These are phyloP conservation scores for Cordia subcordata DNA, from an alignment of 257 asterid species.

Conservation along the genomic window DNA sequence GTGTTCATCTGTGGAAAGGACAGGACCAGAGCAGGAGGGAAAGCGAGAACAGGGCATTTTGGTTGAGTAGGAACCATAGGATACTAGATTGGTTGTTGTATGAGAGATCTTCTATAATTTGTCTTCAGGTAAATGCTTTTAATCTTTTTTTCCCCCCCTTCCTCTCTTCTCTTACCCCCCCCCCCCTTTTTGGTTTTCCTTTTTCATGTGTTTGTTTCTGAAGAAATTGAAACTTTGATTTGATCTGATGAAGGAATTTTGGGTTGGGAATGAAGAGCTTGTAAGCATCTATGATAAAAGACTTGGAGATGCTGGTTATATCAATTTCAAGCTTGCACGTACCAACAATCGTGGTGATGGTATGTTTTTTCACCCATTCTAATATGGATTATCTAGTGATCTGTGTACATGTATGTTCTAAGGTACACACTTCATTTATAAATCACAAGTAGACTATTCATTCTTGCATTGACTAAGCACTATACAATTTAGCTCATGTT, in stretches of 20 bases:
- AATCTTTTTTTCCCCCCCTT: not conserved
- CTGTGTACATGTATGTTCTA: too few species aligned
- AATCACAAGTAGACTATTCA: not conserved
- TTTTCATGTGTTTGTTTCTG: not conserved
- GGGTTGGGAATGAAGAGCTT: conserved; percentile 97
- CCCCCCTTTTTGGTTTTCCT: not conserved
- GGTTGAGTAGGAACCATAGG: conserved; percentile 81
- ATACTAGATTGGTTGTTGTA: conserved; percentile 87
- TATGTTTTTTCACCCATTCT: conserved; percentile 17
- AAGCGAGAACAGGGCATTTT: conserved; percentile 76
- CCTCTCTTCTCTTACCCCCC: too few species aligned
- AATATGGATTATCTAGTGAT: not conserved
- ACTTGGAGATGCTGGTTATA: conserved; percentile 94
- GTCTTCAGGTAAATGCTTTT: conserved; percentile 70
- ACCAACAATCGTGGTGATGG: conserved; percentile 99
- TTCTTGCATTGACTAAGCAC: not conserved
- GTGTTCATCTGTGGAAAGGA: conserved; percentile 26
- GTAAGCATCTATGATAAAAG: conserved; percentile 81
- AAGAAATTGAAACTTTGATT: not conserved
- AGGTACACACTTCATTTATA: too few species aligned
- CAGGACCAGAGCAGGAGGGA: conserved; percentile 93
- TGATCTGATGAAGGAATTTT: conserved; percentile 57
- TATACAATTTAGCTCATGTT: too few species aligned
- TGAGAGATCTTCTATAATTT: conserved; percentile 92
- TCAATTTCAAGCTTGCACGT: conserved; percentile 77